These are phyloP conservation scores for Microbotryum violaceum DNA, from an alignment of 1,284 basidiomycete genomes.

Conservation along the genomic window DNA sequence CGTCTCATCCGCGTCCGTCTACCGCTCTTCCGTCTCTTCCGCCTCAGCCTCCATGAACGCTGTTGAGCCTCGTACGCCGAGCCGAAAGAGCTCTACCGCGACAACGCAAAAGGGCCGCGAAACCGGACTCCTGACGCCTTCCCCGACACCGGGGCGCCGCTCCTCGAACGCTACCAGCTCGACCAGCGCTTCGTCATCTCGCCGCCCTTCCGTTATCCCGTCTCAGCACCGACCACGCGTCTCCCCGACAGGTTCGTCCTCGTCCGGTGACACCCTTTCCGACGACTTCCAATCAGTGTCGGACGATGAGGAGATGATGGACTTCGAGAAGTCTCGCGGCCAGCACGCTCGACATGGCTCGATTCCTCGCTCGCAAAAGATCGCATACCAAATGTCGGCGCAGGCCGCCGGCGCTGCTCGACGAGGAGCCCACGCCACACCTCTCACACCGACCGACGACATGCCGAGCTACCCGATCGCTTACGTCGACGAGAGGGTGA, in stretches of 20 bases:
- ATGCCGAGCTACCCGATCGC: background rate
- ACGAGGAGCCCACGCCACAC: background rate
- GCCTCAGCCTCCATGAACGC: background rate
- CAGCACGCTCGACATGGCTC: background rate
- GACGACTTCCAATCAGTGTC: slow-evolving; percentile 21
- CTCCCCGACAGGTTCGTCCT: slow-evolving; percentile 18
- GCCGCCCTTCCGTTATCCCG: slow-evolving; percentile 1
- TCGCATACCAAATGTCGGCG: background rate
- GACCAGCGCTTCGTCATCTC: slow-evolving; percentile 2
- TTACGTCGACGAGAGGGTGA: no score
- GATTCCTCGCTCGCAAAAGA: background rate
- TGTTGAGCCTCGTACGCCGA: background rate
- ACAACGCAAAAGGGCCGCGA: background rate
- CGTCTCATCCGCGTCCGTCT: slow-evolving; percentile 2
- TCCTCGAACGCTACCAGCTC: no score
- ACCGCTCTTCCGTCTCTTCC: slow-evolving; percentile 1
- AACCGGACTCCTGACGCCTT: slow-evolving; percentile 16
- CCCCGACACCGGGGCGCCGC: slow-evolving; percentile 1
- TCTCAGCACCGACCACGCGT: background rate
- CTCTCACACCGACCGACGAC: slow-evolving; percentile 1
- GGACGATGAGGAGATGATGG: slow-evolving; percentile 11
- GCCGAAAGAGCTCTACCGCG: no score
- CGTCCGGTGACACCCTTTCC: slow-evolving; percentile 23
- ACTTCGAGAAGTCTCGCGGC: background rate
- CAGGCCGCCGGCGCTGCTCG: no score